These are phyloP conservation scores for Pseudocercospora musae DNA, from an alignment of 2,329 filamentous ascomycete species.

Conservation along the genomic window DNA sequence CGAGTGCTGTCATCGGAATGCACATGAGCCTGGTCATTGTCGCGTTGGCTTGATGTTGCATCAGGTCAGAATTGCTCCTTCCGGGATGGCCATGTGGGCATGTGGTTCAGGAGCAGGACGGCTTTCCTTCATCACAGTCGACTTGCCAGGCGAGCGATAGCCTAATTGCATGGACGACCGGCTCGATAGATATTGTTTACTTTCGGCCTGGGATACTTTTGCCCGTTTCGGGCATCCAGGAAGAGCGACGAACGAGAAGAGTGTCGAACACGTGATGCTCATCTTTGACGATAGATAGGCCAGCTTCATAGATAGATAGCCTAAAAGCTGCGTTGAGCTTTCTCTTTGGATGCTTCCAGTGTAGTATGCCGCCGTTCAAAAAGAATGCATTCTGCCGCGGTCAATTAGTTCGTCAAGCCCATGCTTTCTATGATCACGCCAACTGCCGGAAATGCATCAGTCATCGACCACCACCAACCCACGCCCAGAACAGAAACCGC, in stretches of 20 bases:
- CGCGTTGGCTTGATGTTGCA: neutral
- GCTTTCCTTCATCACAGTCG: neutral
- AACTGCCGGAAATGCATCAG: slow-evolving; percentile 1
- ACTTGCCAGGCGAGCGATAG: neutral
- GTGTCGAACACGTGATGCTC: neutral
- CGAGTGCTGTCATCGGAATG: neutral
- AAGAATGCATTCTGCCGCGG: neutral
- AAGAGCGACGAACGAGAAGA: neutral
- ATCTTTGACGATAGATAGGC: neutral
- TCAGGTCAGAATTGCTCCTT: neutral
- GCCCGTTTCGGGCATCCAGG: neutral
- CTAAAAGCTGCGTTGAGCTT: neutral
- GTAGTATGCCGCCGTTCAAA: neutral
- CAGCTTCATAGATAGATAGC: neutral
- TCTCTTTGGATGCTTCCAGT: neutral
- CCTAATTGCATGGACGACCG: neutral
- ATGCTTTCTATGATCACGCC: neutral
- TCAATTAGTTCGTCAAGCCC: neutral
- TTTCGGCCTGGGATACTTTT: neutral
- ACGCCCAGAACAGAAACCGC: neutral
- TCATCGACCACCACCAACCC: neutral
- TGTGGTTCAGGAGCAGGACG: neutral
- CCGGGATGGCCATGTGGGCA: neutral
- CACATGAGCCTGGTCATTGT: neutral
- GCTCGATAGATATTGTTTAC: neutral